Conservation (phyloP, 495 filamentous ascomycete genomes). For the Hypoxylon perforatum region DNA sequence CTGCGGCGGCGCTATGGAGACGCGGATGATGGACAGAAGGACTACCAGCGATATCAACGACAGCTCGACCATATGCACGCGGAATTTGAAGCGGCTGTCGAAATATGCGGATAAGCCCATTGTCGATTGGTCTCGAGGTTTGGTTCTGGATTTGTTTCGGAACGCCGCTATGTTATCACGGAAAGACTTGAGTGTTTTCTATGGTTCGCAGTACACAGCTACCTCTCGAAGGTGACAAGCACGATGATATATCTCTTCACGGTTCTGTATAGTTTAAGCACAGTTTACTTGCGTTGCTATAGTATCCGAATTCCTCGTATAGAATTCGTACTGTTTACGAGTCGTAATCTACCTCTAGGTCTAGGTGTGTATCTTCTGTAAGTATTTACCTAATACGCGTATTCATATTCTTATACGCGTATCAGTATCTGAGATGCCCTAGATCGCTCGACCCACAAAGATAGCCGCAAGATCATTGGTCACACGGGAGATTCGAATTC, state of each 20-base stretch:
- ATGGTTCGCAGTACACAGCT: background rate
- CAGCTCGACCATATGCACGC: constrained; percentile 12
- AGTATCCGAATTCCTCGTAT: background rate
- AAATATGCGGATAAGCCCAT: constrained; percentile 15
- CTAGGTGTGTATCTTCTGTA: background rate
- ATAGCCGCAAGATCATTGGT: too few species aligned
- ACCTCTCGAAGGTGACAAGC: background rate
- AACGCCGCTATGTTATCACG: background rate
- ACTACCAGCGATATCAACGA: background rate
- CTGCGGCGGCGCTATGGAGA: constrained; percentile 9
- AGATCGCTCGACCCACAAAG: too few species aligned
- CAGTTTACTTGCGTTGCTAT: background rate
- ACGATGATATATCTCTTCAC: background rate
- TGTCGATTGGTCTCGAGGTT: background rate
- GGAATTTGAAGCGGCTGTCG: constrained; percentile 16
- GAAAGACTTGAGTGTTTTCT: background rate
- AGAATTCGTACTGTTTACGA: background rate
- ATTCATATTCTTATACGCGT: too few species aligned
- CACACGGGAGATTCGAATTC: constrained; percentile 11
- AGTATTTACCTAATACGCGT: too few species aligned
- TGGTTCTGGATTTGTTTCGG: background rate
- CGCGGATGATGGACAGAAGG: constrained; percentile 10
- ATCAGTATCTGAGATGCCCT: too few species aligned
- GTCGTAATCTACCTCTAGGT: background rate
- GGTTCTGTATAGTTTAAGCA: background rate